A percentile compares a stretch with the other conserved stretches of the same genome.
phyloP scores from a whole-genome alignment of 805 yeast species.

The Tetrapisispora nanseiensis region DNA sequence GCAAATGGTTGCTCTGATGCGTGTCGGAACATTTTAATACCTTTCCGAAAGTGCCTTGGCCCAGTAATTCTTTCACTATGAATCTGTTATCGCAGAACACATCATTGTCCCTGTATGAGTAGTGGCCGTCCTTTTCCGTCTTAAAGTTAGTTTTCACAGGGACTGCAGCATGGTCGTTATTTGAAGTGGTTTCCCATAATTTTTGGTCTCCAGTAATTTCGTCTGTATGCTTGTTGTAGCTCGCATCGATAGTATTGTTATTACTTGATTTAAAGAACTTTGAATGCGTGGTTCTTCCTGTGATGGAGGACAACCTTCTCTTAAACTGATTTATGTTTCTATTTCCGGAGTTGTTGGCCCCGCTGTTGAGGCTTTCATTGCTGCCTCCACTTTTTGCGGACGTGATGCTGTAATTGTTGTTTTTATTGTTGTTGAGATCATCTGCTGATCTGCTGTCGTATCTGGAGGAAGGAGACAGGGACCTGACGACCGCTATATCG shows the following conservation, averaged over 20 bases:
- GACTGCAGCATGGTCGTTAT: too few species aligned
- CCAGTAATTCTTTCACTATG: constrained; percentile 57
- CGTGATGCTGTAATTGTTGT: not conserved
- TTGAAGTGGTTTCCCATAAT: not conserved
- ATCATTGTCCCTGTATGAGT: constrained; percentile 49
- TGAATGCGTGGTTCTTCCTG: not conserved
- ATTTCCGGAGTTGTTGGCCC: constrained; percentile 1
- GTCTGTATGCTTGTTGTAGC: not conserved
- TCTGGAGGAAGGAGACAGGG: constrained; percentile 4
- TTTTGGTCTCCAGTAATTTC: too few species aligned
- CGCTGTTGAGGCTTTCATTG: not conserved
- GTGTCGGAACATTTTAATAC: constrained; percentile 85
- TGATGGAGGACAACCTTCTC: constrained; percentile 2
- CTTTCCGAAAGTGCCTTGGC: constrained; percentile 97
- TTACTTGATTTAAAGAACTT: not conserved
- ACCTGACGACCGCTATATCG: constrained; percentile 14
- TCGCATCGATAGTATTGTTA: not conserved
- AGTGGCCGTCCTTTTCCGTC: constrained; percentile 64
- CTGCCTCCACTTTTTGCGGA: not conserved
- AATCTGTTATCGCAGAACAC: constrained; percentile 52
- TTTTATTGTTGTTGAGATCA: not conserved
- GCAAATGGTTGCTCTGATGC: constrained; percentile 31
- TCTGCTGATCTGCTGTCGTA: not conserved
- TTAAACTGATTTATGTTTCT: not conserved
- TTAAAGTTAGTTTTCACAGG: constrained; percentile 10